These are phyloP conservation scores for Castanopsis chinensis DNA, from an alignment of 306 rosid species.

Conservation along the genomic window DNA sequence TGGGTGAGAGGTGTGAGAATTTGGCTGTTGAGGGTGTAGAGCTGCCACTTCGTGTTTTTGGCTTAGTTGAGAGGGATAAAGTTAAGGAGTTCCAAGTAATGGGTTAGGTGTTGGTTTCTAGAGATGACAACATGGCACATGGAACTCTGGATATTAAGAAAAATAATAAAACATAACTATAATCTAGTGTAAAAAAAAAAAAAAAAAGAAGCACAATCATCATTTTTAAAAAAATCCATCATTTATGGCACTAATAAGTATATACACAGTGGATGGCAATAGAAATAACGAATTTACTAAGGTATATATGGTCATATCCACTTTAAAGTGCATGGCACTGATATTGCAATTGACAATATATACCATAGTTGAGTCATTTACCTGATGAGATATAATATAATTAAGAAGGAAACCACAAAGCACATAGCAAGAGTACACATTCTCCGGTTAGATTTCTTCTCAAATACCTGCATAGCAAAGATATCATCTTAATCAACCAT, in stretches of 20 bases:
- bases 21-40: no score
- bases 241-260: background rate
- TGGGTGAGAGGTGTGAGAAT: no score
- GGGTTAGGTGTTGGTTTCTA: no score
- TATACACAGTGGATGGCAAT: background rate
- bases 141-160: no score
- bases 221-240: no score
- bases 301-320: background rate
- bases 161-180: no score
- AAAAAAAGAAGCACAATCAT: no score
- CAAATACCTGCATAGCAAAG: conserved; percentile 68
- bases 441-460: conserved; percentile 71
- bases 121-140: no score
- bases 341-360: conserved; percentile 3
- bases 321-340: background rate
- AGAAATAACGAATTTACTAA: background rate
- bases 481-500: conserved; percentile 19
- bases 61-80: no score
- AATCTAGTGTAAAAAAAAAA: no score
- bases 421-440: conserved; percentile 65
- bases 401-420: conserved; percentile 60
- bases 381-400: conserved; percentile 77
- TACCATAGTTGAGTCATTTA: conserved; percentile 25
- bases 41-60: no score
- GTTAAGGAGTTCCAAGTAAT: no score